Evolutionary conservation across 2,329 filamentous ascomycete species (phyloP).

Genomic region (Periglandula ipomoeae): DNA sequence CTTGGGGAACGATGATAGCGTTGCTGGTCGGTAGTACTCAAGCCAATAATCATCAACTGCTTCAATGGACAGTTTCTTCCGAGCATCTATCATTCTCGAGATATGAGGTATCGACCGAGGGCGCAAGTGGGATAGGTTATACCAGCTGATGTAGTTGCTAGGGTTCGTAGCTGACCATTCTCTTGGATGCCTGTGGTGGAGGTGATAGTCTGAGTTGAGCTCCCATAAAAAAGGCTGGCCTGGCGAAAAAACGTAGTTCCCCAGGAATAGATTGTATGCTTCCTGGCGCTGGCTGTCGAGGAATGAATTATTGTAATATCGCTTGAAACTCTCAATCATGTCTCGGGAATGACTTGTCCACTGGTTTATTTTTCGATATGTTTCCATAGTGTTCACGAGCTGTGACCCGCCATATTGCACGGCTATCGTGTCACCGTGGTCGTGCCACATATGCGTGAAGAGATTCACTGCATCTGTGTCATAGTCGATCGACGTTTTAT

Average conservation of each 20-base stretch:
- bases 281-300: constrained; percentile 96
- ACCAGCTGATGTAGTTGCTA: constrained; percentile 84
- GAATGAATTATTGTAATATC: constrained; percentile 98
- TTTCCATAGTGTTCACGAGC: constrained; percentile 98
- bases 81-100: constrained; percentile 26
- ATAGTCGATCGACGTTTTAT: constrained; percentile 71
- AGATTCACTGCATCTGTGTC: constrained; percentile 94
- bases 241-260: constrained; percentile 83
- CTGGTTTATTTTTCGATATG: constrained; percentile 96
- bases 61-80: constrained; percentile 36
- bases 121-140: constrained; percentile 62
- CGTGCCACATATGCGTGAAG: constrained; percentile 97
- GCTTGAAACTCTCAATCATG: constrained; percentile 98
- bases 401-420: constrained; percentile 97
- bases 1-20: constrained; percentile 81
- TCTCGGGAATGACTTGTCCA: constrained; percentile 97
- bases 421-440: constrained; percentile 94
- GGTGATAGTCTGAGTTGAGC: constrained; percentile 85
- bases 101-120: constrained; percentile 46
- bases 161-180: constrained; percentile 53
- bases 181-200: constrained; percentile 81
- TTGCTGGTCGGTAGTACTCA: constrained; percentile 87
- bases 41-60: constrained; percentile 93
- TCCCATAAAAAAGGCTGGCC: constrained; percentile 97
- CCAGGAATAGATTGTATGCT: constrained; percentile 93